Conservation (phyloP, 2,329 filamentous ascomycete genomes). For the Fusarium transvaalense region DNA sequence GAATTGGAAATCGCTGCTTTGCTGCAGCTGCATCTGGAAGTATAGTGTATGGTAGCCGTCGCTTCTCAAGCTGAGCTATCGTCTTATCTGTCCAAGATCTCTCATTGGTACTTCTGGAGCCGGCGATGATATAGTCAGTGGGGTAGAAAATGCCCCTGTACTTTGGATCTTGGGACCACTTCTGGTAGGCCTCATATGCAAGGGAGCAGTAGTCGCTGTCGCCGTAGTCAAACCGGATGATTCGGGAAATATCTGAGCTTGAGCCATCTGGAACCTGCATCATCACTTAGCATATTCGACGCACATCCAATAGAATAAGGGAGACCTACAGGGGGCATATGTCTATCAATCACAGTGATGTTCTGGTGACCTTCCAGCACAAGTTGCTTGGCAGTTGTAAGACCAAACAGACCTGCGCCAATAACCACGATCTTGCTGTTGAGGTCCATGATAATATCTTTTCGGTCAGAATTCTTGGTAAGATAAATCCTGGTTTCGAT, state of each 20-base stretch:
- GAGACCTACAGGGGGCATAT: constrained; percentile 49
- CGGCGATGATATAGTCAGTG: constrained; percentile 20
- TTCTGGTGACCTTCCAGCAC: constrained; percentile 48
- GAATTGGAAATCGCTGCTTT: constrained; percentile 4
- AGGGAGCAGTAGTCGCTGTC: constrained; percentile 70
- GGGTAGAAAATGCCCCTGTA: constrained; percentile 33
- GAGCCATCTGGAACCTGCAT: constrained; percentile 50
- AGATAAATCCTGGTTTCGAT: neutral
- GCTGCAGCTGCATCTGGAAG: constrained; percentile 7
- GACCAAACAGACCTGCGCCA: constrained; percentile 51
- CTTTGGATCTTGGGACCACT: constrained; percentile 24
- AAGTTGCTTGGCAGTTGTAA: constrained; percentile 48
- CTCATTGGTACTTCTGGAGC: neutral
- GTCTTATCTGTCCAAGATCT: constrained; percentile 36
- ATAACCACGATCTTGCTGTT: constrained; percentile 45
- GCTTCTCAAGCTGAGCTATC: constrained; percentile 21
- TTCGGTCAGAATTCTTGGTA: accelerated
- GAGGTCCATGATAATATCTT: constrained; percentile 18
- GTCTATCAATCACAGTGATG: constrained; percentile 52
- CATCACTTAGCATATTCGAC: neutral
- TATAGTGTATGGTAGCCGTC: constrained; percentile 9
- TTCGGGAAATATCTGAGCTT: constrained; percentile 54
- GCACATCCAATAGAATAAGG: neutral
- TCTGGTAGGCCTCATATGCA: constrained; percentile 52
- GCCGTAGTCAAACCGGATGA: constrained; percentile 68